phyloP scores from a whole-genome alignment of 345 rosid genomes.

The Eucalyptus guilfoylei region DNA sequence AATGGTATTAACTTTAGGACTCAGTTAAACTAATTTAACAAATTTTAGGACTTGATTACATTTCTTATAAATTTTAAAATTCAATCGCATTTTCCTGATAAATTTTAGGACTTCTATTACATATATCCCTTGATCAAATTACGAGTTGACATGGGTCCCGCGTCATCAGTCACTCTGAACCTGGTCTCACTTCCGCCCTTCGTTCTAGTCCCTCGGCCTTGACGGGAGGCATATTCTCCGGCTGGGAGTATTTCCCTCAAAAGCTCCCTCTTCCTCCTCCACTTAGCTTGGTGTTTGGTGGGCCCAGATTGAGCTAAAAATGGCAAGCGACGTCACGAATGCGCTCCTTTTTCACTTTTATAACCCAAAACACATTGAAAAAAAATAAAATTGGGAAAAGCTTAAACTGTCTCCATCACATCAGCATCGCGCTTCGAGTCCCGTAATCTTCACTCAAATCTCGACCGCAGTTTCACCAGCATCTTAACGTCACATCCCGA shows the following conservation, averaged over 20 bases:
- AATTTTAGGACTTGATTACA: rapidly evolving
- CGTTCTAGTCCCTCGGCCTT: background rate
- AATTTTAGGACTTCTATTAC: no score
- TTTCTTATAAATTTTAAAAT: no score
- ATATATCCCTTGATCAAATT: background rate
- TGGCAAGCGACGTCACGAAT: background rate
- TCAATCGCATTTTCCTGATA: rapidly evolving
- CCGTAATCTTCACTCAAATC: background rate
- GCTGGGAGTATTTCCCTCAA: background rate
- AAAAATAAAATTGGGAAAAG: background rate
- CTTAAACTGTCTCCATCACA: background rate
- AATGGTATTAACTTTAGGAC: no score
- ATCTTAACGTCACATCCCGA: background rate
- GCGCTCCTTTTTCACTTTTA: background rate
- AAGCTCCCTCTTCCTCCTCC: background rate
- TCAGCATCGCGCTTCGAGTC: background rate
- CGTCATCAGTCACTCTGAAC: background rate
- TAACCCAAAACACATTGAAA: background rate
- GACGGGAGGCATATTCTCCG: background rate
- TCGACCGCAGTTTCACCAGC: background rate
- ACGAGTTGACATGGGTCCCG: background rate
- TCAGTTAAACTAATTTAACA: no score
- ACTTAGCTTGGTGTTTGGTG: background rate
- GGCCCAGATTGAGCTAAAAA: background rate
- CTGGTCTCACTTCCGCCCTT: background rate